phyloP scores from a whole-genome alignment of 495 filamentous ascomycete genomes.

The Bacidia gigantensis region DNA sequence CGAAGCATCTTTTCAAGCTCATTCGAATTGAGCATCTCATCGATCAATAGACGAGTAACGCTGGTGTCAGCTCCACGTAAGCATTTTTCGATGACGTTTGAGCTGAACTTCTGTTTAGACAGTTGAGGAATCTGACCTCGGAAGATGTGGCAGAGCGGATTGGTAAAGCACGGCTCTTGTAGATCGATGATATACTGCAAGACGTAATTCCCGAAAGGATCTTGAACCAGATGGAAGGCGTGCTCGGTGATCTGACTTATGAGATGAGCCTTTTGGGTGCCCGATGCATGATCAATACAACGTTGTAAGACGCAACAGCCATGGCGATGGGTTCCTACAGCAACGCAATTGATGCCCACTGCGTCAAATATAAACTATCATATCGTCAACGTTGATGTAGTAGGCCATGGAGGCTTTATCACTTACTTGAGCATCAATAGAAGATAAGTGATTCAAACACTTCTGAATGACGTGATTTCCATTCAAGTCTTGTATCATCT shows the following conservation, averaged over 20 bases:
- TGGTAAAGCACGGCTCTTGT: slow-evolving; percentile 65
- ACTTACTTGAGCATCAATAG: slow-evolving; percentile 54
- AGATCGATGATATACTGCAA: slow-evolving; percentile 97
- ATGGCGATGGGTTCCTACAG: slow-evolving; percentile 92
- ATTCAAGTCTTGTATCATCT: slow-evolving; percentile 90
- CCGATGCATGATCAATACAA: slow-evolving; percentile 93
- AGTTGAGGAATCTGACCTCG: slow-evolving; percentile 55
- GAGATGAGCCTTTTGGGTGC: slow-evolving; percentile 72
- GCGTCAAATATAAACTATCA: slow-evolving; percentile 80
- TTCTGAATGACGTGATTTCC: slow-evolving; percentile 99
- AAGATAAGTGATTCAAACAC: slow-evolving; percentile 80
- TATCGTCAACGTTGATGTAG: background rate
- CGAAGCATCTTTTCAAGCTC: slow-evolving; percentile 79
- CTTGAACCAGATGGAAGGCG: slow-evolving; percentile 72
- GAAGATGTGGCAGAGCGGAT: slow-evolving; percentile 70
- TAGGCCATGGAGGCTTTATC: background rate
- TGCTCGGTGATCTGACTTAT: slow-evolving; percentile 74
- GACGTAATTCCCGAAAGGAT: slow-evolving; percentile 97
- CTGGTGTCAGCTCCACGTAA: slow-evolving; percentile 59
- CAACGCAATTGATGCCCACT: slow-evolving; percentile 71
- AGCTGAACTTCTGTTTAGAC: slow-evolving; percentile 97
- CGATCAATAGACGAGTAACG: slow-evolving; percentile 66
- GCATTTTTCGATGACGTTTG: slow-evolving; percentile 97
- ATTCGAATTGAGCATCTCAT: slow-evolving; percentile 58
- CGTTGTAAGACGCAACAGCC: slow-evolving; percentile 96